phyloP scores from a whole-genome alignment of 768 basidiomycete genomes.

The Mycena rosella region DNA sequence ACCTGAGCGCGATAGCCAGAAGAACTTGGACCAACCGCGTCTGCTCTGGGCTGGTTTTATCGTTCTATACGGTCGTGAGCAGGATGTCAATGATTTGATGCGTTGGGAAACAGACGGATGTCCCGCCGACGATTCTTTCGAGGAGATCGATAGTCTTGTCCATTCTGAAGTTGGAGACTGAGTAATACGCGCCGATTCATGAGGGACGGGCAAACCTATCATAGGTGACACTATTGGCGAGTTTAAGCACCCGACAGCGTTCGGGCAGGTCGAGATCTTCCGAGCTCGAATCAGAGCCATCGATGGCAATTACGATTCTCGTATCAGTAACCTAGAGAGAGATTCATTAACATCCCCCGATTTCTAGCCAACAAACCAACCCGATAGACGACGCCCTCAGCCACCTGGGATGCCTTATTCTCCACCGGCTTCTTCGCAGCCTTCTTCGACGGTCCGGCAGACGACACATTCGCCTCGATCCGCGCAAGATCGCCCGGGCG shows the following conservation, averaged over 20 bases:
- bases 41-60: slow-evolving; percentile 57
- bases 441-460: slow-evolving; percentile 55
- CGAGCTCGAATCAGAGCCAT: slow-evolving; percentile 67
- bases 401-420: slow-evolving; percentile 54
- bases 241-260: slow-evolving; percentile 85
- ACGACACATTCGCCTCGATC: slow-evolving; percentile 77
- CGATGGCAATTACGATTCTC: slow-evolving; percentile 84
- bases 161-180: slow-evolving; percentile 71
- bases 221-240: slow-evolving; percentile 94
- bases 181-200: slow-evolving; percentile 4
- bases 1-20: slow-evolving; percentile 71
- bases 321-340: slow-evolving; percentile 78
- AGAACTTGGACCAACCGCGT: slow-evolving; percentile 75
- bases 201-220: slow-evolving; percentile 70
- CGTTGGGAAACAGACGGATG: slow-evolving; percentile 25
- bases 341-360: slow-evolving; percentile 6
- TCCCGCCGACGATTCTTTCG: slow-evolving; percentile 57
- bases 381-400: slow-evolving; percentile 94
- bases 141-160: slow-evolving; percentile 82
- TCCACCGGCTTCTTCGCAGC: slow-evolving; percentile 55
- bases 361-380: slow-evolving; percentile 50
- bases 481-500: slow-evolving; percentile 92
- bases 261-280: slow-evolving; percentile 87
- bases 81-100: neutral
- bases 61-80: slow-evolving; percentile 47